These are phyloP conservation scores for Tricholoma furcatifolium DNA, from an alignment of 768 basidiomycete species.

Conservation along the genomic window DNA sequence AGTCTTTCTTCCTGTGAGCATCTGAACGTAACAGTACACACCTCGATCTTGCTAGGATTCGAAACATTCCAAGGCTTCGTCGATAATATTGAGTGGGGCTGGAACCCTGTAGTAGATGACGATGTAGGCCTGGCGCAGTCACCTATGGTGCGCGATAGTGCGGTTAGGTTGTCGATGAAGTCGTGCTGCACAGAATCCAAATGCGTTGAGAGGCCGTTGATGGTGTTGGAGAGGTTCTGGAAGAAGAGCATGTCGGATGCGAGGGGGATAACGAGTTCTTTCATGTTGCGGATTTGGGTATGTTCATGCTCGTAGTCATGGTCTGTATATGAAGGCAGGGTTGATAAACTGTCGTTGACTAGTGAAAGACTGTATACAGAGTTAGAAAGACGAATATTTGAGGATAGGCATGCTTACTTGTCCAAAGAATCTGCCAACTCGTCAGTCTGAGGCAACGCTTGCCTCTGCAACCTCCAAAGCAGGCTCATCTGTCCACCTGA, in stretches of 20 bases:
- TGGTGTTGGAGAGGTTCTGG: slow-evolving; percentile 59
- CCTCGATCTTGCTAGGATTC: slow-evolving; percentile 13
- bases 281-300: background rate
- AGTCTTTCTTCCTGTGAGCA: background rate
- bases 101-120: slow-evolving; percentile 35
- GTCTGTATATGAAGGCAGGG: background rate
- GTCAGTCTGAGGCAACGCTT: background rate
- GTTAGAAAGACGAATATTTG: background rate
- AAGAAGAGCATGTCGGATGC: slow-evolving; percentile 80
- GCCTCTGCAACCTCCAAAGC: slow-evolving; percentile 24
- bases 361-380: background rate
- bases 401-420: slow-evolving; percentile 1
- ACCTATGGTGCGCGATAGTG: slow-evolving; percentile 38
- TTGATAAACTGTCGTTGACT: background rate
- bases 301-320: background rate
- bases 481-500: slow-evolving; percentile 15
- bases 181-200: slow-evolving; percentile 47
- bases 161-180: slow-evolving; percentile 42
- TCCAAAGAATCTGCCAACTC: slow-evolving; percentile 5
- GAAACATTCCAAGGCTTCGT: slow-evolving; percentile 33
- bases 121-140: slow-evolving; percentile 43
- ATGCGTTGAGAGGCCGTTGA: slow-evolving; percentile 53
- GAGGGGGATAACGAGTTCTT: slow-evolving; percentile 75
- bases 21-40: background rate
- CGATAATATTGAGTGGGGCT: slow-evolving; percentile 43